phyloP scores from a whole-genome alignment of 129 eudicot genomes.

The Tagetes erecta region DNA sequence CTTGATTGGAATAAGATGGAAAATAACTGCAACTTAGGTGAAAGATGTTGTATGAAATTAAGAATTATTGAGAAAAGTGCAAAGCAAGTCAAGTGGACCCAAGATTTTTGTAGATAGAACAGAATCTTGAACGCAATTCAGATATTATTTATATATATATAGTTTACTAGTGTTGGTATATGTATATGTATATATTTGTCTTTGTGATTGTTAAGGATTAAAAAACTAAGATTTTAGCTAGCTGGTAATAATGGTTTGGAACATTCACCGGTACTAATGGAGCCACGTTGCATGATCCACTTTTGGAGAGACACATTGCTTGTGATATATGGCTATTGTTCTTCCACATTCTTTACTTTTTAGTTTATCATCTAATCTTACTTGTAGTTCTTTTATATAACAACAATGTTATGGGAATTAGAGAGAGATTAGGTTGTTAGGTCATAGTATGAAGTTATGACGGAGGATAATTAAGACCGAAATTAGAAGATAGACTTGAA shows the following conservation, averaged over 20 bases:
- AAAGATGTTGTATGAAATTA: conserved; percentile 20
- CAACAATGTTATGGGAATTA: too few species aligned
- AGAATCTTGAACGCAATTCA: conserved; percentile 30
- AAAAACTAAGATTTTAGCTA: conserved; percentile 1
- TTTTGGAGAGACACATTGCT: not conserved
- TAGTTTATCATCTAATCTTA: too few species aligned
- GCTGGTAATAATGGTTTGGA: conserved; percentile 10
- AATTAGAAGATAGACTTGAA: too few species aligned
- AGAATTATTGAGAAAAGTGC: conserved; percentile 31
- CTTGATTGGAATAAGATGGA: conserved; percentile 27
- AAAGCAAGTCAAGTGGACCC: conserved; percentile 37
- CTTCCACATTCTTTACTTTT: not conserved
- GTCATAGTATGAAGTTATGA: too few species aligned
- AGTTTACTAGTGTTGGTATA: too few species aligned
- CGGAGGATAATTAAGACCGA: too few species aligned
- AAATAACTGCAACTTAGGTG: not conserved
- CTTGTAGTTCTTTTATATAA: too few species aligned
- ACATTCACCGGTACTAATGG: conserved; percentile 11
- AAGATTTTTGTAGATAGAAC: conserved; percentile 32
- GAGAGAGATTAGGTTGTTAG: too few species aligned
- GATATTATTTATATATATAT: conserved; percentile 12
- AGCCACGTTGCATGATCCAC: conserved; percentile 25
- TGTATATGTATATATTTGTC: not conserved
- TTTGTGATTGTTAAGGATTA: conserved; percentile 2
- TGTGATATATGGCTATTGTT: not conserved